A percentile compares a stretch with the other conserved stretches of the same genome.
phyloP scores from a whole-genome alignment of 2,329 filamentous ascomycete genomes.

The Gaeumannomyces sp. region DNA sequence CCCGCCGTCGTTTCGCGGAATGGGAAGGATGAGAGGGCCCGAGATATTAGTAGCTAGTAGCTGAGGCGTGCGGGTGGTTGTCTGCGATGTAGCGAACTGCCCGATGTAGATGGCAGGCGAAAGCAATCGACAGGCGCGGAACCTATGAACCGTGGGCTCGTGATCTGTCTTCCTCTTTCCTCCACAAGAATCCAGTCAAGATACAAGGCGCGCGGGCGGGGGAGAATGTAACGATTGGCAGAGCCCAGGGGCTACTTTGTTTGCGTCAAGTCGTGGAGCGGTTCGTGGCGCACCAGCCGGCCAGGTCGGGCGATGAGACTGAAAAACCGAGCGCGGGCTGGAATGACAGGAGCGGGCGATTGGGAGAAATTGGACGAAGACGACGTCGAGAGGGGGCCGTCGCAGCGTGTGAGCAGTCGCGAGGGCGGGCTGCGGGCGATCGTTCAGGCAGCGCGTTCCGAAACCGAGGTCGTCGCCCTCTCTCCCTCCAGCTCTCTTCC shows the following conservation, averaged over 20 bases:
- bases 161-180: neutral
- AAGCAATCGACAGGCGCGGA: neutral
- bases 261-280: too few species aligned
- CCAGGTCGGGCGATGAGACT: too few species aligned
- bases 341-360: neutral
- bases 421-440: neutral
- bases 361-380: neutral
- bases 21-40: neutral
- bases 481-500: neutral
- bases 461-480: neutral
- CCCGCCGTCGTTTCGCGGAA: neutral
- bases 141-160: neutral
- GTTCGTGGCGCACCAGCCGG: too few species aligned
- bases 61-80: neutral
- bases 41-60: neutral
- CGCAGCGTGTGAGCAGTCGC: neutral
- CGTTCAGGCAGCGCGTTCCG: neutral
- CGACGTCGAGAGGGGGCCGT: neutral
- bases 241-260: neutral
- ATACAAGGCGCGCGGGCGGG: slow-evolving; percentile 14
- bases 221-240: slow-evolving; percentile 12
- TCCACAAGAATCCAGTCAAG: neutral
- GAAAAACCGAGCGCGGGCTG: too few species aligned
- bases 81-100: neutral
- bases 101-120: neutral